Base-by-base conservation (phyloP, 805 yeast genomes). In the Cyberlindnera amylophila region DNA sequence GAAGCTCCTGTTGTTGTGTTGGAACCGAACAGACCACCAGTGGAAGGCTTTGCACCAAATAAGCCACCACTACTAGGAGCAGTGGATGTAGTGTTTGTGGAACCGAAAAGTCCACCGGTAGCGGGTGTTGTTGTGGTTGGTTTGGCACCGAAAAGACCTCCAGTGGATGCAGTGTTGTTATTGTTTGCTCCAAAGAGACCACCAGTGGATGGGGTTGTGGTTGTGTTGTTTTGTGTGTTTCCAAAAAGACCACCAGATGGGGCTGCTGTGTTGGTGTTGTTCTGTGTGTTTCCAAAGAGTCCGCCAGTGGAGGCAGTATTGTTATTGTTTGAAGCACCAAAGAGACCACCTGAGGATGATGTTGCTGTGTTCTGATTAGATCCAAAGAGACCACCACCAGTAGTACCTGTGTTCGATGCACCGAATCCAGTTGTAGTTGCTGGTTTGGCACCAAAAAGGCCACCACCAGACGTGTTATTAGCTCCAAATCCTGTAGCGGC, bases 21-120 rank as follows among this genome's bases (percentile, higher is more conserved):
- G 36, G 53, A 59, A 15, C 79, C 79, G 56, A 77, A 76, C 41
- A 74, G 54, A 4, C 75, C 74, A 21, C 51, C 51, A 6, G 41
- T 27, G 10, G 45, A 12, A 12, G 41, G 18, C 16, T n/a, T 30
- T 7, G 34, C 16, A n/a, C 64, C 65, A 47, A 65, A 65, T 6
- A 62, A 46, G 10, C 65, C 61, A 24, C 66, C 64, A 24, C 53
- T 39, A 34, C 43, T 37, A 16, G 46, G 38, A 36, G 44, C 64
- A 21, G 53, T 39, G 34, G 44, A 36, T 19, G 45, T 38, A 36
- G 44, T 44, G 23, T 44, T 18, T 6, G 41, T 11, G 2, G 39
- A 19, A n/a, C 51, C 53, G 34, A 50, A 50, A 2, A 49, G 32
- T 12, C 49, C 49, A 23, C 40, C 29, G 13, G 39, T 2, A 15